Conservation (phyloP, 495 filamentous ascomycete genomes). For the Hyaloscypha variabilis region DNA sequence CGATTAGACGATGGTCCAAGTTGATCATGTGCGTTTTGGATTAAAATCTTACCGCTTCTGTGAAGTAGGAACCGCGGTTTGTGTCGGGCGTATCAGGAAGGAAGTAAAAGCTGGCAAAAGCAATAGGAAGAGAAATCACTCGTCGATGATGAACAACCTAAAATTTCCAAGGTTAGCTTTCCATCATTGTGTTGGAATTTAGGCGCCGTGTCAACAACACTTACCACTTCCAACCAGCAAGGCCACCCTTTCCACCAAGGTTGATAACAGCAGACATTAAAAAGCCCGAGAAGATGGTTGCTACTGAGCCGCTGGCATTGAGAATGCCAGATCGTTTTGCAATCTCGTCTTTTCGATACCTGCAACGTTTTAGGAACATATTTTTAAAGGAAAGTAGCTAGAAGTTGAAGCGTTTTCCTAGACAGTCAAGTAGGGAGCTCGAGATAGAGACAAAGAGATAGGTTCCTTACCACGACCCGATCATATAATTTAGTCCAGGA, state of each 20-base stretch:
- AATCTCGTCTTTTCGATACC: slow-evolving; percentile 64
- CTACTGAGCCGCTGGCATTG: slow-evolving; percentile 44
- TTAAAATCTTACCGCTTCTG: background rate
- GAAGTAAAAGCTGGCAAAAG: background rate
- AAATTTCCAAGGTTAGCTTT: background rate
- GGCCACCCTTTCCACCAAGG: background rate
- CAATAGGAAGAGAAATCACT: background rate
- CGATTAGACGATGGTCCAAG: too few relatives aligned
- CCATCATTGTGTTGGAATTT: too few relatives aligned
- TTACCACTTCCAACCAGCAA: background rate
- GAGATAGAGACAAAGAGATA: too few relatives aligned
- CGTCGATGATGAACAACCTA: background rate
- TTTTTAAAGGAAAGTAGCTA: too few relatives aligned
- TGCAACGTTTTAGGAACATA: too few relatives aligned
- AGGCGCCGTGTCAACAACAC: too few relatives aligned
- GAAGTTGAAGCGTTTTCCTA: too few relatives aligned
- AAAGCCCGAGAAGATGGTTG: slow-evolving; percentile 48
- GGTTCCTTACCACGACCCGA: slow-evolving; percentile 67
- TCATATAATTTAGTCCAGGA: slow-evolving; percentile 45
- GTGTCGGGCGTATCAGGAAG: background rate
- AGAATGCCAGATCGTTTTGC: slow-evolving; percentile 57
- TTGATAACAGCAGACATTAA: slow-evolving; percentile 60
- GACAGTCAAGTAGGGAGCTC: too few relatives aligned
- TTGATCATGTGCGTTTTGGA: too few relatives aligned
- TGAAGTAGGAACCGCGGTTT: background rate